Base-by-base conservation (phyloP, 805 yeast genomes). In the Candida maesae region DNA sequence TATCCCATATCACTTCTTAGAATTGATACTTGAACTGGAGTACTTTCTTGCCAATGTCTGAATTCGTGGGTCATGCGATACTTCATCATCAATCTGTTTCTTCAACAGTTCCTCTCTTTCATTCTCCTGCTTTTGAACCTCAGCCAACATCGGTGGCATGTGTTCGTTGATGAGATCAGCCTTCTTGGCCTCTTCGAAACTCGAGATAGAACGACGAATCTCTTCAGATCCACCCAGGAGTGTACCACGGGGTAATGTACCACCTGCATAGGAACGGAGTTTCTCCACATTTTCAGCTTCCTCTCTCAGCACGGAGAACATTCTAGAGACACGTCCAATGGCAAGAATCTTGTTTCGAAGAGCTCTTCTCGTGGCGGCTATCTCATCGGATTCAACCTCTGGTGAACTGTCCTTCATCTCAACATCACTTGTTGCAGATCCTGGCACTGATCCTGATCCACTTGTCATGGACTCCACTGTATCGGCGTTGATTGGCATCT, bases 281-380 rank as follows among this genome's bases (percentile, higher is more conserved):
- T 83, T 87, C 37, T 82, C 81, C 36, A 91, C 93, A 50, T 79
- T 79, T 61, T 87, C 97, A 35, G 90, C 75, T 56, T 91, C 96
- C 59, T 87, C 89, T 50, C 97, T 75, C 53, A 91, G 70, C 7
- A 90, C 83, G 47, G 81, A 83, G 65, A 84, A 90, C 95, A 91
- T 87, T 42, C 96, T 76, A 18, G 96, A 83, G 51, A 91, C 87
- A 51, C 95, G 78, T n/a, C 98, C 98, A 63, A 91, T 93, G 12
- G 98, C 98, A 54, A 91, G 65, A 38, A 93, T 85, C 70, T 91
- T 91, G 64, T 86, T 89, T 49, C 91, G 76, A 44, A 89, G 67
- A 1, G 87, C 81, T 50, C 74, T 67, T 48, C 73, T 68, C 51
- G 63, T 56, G 10, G 64, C 56, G 31, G 60, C 65, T 6, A 49